Evolutionary conservation across 352 stramenopile species (phyloP).

Genomic region (Globisporangium recalcitrans): DNA sequence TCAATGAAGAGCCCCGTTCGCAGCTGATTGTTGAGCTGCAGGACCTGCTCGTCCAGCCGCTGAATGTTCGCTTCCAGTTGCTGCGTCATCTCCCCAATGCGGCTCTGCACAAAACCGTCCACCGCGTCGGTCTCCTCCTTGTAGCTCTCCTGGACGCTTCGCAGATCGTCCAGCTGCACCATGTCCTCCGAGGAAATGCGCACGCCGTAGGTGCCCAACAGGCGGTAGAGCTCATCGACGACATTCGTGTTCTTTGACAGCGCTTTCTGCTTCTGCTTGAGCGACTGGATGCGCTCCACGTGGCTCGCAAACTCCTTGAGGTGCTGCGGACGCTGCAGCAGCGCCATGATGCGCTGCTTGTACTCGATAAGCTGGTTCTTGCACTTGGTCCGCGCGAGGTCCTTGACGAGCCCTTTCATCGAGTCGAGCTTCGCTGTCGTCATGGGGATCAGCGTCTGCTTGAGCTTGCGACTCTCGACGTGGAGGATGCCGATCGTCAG

Average conservation of each 20-base stretch:
- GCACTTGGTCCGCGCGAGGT: slow-evolving; percentile 85
- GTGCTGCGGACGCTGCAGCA: slow-evolving; percentile 81
- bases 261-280: slow-evolving; percentile 78
- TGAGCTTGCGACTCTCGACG: slow-evolving; percentile 92
- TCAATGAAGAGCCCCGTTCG: slow-evolving; percentile 87
- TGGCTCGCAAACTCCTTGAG: slow-evolving; percentile 91
- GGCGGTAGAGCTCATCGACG: slow-evolving; percentile 91
- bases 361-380: slow-evolving; percentile 88
- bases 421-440: slow-evolving; percentile 87
- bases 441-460: slow-evolving; percentile 91
- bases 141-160: slow-evolving; percentile 84
- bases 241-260: slow-evolving; percentile 84
- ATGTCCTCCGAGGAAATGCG: slow-evolving; percentile 91
- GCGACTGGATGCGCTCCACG: slow-evolving; percentile 69
- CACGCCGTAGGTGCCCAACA: slow-evolving; percentile 89
- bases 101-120: slow-evolving; percentile 77
- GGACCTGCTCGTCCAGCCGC: slow-evolving; percentile 88
- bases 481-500: slow-evolving; percentile 91
- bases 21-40: slow-evolving; percentile 79
- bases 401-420: slow-evolving; percentile 91
- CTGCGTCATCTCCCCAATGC: slow-evolving; percentile 89
- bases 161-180: slow-evolving; percentile 89
- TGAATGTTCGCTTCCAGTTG: slow-evolving; percentile 91
- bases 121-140: slow-evolving; percentile 85
- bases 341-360: slow-evolving; percentile 81